Evolutionary conservation across 305 asterid genomes (phyloP), one percentile per base, ranked within the genome.

Genomic region (Rubia balearica): DNA sequence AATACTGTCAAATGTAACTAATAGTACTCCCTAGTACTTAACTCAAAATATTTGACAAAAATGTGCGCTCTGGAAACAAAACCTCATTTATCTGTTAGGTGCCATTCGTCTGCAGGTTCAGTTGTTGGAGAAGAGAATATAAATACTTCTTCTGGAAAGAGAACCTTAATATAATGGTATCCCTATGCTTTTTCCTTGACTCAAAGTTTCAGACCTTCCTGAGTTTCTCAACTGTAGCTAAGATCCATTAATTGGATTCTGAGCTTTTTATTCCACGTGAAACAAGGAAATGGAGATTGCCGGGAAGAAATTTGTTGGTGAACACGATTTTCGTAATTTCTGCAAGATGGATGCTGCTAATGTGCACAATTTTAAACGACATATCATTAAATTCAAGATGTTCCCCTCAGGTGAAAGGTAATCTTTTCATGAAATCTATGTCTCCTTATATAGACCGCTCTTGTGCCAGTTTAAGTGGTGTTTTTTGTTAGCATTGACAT

Each of bases 281-380:
- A 53, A 70, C 72, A 87, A 94, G 98, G 89, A 79, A 70, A 94
- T 94, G 96, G 89, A 91, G 83, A 82, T 75, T 77, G 95, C 96
- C 61, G 90, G 90, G 57, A 83, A 75, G 84, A 89, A 88, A 83
- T 86, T 91, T 72, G 78, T 88, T 61, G 99, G 99, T 66, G 93
- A 91, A 78, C 98, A 94, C 77, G 99, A 94, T 84, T 94, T 89
- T 85, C 85, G 99, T 78, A 94, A 91, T 79, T 94, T 94, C 80
- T 94, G 99, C 81, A 91, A 94, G 93, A 94, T 94, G 98, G 96
- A 94, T 76, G 99, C 98, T 42, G 86, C 85, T 73, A 91, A 85
- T 79, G 96, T 94, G 79, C 96, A 91, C 82, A 94, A 83, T 78
- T 89, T 85, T 72, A 85, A 75, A 78, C 86, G 99, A 74, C 79